Conservation (phyloP, 805 yeast species). For the Suhomyces vadensis region DNA sequence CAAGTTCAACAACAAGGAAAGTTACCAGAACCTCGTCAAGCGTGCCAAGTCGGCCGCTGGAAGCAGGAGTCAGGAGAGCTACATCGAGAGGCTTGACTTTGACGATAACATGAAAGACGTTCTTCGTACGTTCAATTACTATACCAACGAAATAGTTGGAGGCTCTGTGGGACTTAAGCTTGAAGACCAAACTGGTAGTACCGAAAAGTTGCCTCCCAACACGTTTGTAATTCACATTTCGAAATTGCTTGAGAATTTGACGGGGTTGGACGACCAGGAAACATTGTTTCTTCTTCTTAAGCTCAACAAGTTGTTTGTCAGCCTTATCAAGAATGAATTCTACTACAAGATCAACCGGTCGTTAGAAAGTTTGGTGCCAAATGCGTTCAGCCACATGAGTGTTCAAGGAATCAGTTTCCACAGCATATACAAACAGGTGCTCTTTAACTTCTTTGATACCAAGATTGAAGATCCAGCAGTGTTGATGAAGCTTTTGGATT, state of each 20-base stretch:
- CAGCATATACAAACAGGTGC: constrained; percentile 18
- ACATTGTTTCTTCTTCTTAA: constrained; percentile 35
- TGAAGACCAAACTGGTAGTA: constrained; percentile 8
- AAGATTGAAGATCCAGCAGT: constrained; percentile 6
- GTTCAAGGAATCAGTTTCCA: constrained; percentile 37
- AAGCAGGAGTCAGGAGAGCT: constrained; percentile 14
- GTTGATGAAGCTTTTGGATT: constrained; percentile 28
- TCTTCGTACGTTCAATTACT: constrained; percentile 33
- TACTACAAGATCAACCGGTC: constrained; percentile 37
- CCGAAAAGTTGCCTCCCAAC: constrained; percentile 18
- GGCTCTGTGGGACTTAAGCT: constrained; percentile 16
- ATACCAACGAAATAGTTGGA: constrained; percentile 16
- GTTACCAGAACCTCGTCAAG: constrained; percentile 29
- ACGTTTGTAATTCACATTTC: constrained; percentile 24
- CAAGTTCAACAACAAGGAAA: constrained; percentile 28
- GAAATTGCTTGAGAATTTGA: constrained; percentile 18
- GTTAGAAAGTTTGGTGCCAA: constrained; percentile 33
- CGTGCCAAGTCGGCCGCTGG: constrained; percentile 16
- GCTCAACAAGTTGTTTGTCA: constrained; percentile 27
- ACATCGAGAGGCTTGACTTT: constrained; percentile 18
- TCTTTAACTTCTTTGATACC: constrained; percentile 21
- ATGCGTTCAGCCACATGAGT: constrained; percentile 32
- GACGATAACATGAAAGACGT: constrained; percentile 24
- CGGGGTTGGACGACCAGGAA: constrained; percentile 27
- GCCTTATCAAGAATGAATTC: constrained; percentile 33